Evolutionary conservation across 225 moss, liverwort and hornwort species (phyloP).

Genomic region (Rhytidiadelphus loreus): DNA sequence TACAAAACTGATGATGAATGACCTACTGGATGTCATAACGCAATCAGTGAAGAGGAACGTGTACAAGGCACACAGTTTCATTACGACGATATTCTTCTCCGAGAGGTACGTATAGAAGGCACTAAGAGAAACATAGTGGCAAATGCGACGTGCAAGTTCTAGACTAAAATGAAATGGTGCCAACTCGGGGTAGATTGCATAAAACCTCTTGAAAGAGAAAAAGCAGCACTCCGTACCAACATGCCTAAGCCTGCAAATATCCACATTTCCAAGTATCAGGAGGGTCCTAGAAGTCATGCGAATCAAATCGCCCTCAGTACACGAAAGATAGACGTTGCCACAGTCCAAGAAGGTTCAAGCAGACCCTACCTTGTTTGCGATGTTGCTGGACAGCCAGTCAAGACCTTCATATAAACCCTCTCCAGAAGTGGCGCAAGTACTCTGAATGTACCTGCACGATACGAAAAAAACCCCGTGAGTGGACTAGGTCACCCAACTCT

Average conservation of each 20-base stretch:
- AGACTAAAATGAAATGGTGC: constrained; percentile 13
- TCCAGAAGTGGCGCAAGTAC: constrained; percentile 82
- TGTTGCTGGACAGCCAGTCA: constrained; percentile 93
- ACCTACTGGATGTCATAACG: neutral
- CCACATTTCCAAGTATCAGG: neutral
- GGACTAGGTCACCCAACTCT: neutral
- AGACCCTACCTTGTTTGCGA: constrained; percentile 62
- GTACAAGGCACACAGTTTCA: constrained; percentile 12
- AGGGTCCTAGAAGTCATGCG: neutral
- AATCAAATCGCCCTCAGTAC: neutral
- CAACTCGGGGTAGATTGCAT: neutral
- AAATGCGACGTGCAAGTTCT: constrained; percentile 1
- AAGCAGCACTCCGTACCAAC: neutral
- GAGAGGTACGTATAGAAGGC: constrained; percentile 3
- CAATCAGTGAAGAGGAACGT: neutral
- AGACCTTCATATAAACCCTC: constrained; percentile 32
- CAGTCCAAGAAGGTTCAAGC: neutral
- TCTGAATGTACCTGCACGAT: constrained; percentile 39
- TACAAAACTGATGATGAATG: constrained; percentile 1
- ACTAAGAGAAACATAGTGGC: neutral
- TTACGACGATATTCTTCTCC: constrained; percentile 16
- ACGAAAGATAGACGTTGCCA: neutral
- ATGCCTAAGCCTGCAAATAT: neutral
- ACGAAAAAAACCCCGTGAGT: neutral
- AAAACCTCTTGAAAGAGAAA: neutral